Evolutionary conservation across 352 stramenopile genomes (phyloP).

Genomic region (Phytophthora sansomeana): DNA sequence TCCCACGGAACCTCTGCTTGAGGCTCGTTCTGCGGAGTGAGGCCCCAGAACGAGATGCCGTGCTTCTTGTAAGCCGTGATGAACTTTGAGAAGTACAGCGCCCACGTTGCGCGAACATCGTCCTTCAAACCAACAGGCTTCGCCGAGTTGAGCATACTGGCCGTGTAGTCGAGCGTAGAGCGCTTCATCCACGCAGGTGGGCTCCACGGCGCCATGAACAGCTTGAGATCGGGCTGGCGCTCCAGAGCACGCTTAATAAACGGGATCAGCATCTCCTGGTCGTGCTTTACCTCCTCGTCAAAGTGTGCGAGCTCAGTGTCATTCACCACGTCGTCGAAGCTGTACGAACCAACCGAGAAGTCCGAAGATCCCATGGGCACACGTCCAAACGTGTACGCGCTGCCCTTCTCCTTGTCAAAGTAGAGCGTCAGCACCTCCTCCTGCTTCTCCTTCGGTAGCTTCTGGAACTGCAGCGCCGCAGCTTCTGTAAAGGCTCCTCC

Average conservation of each 20-base stretch:
- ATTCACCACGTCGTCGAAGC: slow-evolving; percentile 79
- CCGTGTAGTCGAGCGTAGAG: slow-evolving; percentile 42
- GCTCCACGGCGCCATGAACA: slow-evolving; percentile 91
- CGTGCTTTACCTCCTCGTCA: slow-evolving; percentile 73
- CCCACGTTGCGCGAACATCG: slow-evolving; percentile 76
- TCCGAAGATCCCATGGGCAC: slow-evolving; percentile 93
- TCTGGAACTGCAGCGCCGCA: slow-evolving; percentile 87
- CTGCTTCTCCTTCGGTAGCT: slow-evolving; percentile 79
- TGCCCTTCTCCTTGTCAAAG: slow-evolving; percentile 84
- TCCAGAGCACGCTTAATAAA: slow-evolving; percentile 80
- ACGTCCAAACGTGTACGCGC: slow-evolving; percentile 89
- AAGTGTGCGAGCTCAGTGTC: slow-evolving; percentile 86
- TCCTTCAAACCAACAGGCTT: slow-evolving; percentile 60
- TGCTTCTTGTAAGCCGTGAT: slow-evolving; percentile 91
- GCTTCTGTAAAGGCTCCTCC: slow-evolving; percentile 93
- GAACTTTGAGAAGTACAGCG: slow-evolving; percentile 93
- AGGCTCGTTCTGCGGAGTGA: slow-evolving; percentile 93
- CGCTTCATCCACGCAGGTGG: slow-evolving; percentile 92
- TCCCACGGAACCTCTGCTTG: slow-evolving; percentile 79
- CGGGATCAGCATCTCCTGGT: slow-evolving; percentile 85
- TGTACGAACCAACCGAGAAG: slow-evolving; percentile 90
- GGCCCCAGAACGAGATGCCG: slow-evolving; percentile 85
- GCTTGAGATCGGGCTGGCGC: slow-evolving; percentile 72
- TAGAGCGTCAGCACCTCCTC: slow-evolving; percentile 89
- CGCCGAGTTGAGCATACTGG: slow-evolving; percentile 73